A percentile compares a stretch with the other conserved stretches of the same genome.
These are phyloP conservation scores for Pyrenophora teres DNA, from an alignment of 2,329 filamentous ascomycete genomes.

Conservation along the genomic window DNA sequence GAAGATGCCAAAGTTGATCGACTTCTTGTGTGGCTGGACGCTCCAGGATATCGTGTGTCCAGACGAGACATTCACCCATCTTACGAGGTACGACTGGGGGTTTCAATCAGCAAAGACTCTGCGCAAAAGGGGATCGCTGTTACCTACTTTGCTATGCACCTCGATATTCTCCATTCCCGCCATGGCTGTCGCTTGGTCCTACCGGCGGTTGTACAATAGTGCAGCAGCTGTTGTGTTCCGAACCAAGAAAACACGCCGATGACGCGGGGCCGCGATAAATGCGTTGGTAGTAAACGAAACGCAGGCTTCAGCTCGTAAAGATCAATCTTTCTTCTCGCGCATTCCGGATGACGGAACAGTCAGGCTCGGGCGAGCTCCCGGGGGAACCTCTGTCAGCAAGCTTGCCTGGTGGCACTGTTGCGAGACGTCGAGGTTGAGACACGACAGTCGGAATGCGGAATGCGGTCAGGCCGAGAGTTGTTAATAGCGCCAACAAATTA, in stretches of 20 bases:
- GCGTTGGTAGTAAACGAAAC: neutral
- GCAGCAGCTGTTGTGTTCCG: neutral
- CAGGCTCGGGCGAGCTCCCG: neutral
- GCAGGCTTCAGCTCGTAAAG: neutral
- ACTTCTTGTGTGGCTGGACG: slow-evolving; percentile 96
- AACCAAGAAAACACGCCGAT: neutral
- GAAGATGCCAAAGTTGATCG: slow-evolving; percentile 96
- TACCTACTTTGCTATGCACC: slow-evolving; percentile 89
- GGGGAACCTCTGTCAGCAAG: slow-evolving; percentile 1
- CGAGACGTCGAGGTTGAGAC: neutral
- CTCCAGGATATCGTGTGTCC: slow-evolving; percentile 97
- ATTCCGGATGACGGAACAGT: slow-evolving; percentile 3
- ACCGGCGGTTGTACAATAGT: neutral
- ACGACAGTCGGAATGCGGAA: slow-evolving; percentile 2
- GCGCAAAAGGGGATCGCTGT: neutral
- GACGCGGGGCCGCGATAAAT: slow-evolving; percentile 11
- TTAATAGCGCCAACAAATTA: no score
- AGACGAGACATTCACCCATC: slow-evolving; percentile 91
- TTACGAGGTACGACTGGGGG: slow-evolving; percentile 88
- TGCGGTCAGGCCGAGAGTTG: neutral
- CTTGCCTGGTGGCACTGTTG: neutral
- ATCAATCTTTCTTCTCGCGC: neutral
- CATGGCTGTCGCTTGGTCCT: slow-evolving; percentile 58
- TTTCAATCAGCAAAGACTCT: slow-evolving; percentile 20
- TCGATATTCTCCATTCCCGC: slow-evolving; percentile 95